phyloP scores from a whole-genome alignment of 768 basidiomycete genomes.

The Mycena rosella region DNA sequence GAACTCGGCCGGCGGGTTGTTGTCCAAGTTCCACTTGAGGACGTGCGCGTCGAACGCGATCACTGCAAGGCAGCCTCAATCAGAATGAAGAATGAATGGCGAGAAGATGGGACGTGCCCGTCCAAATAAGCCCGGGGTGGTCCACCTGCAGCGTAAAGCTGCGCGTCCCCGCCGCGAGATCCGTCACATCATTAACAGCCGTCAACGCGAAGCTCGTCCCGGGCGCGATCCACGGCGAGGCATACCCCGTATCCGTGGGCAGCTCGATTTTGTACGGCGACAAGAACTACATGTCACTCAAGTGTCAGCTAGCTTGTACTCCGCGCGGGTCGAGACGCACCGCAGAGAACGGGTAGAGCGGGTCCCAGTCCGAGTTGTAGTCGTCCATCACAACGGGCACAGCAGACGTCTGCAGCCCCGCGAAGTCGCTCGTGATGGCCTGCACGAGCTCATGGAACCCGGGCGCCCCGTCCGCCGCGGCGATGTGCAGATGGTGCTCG shows the following conservation, averaged over 20 bases:
- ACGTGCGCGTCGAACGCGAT: constrained; percentile 95
- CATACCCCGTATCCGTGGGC: constrained; percentile 60
- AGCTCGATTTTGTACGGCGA: constrained; percentile 86
- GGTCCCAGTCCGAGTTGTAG: constrained; percentile 90
- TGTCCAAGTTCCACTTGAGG: constrained; percentile 84
- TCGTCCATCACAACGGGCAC: constrained; percentile 74
- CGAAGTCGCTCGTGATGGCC: constrained; percentile 72
- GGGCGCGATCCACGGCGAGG: constrained; percentile 58
- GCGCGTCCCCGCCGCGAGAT: constrained; percentile 72
- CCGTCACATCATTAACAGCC: constrained; percentile 67
- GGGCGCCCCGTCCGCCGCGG: constrained; percentile 85
- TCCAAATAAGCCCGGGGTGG: constrained; percentile 91
- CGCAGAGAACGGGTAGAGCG: constrained; percentile 83
- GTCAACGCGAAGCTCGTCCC: constrained; percentile 62
- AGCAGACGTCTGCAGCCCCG: constrained; percentile 54
- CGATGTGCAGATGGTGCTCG: constrained; percentile 84
- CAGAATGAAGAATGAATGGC: neutral
- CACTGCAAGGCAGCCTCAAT: constrained; percentile 54
- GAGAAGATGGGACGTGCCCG: constrained; percentile 58
- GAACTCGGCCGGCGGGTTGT: constrained; percentile 80
- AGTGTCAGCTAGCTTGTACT: constrained; percentile 5
- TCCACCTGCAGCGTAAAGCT: constrained; percentile 75
- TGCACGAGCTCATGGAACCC: constrained; percentile 75
- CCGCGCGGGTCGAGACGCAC: constrained; percentile 53
- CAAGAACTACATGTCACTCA: constrained; percentile 78